A percentile compares a stretch with the other conserved stretches of the same genome.
phyloP scores from a whole-genome alignment of 202 grass and related monocot species.

The Setaria viridis region DNA sequence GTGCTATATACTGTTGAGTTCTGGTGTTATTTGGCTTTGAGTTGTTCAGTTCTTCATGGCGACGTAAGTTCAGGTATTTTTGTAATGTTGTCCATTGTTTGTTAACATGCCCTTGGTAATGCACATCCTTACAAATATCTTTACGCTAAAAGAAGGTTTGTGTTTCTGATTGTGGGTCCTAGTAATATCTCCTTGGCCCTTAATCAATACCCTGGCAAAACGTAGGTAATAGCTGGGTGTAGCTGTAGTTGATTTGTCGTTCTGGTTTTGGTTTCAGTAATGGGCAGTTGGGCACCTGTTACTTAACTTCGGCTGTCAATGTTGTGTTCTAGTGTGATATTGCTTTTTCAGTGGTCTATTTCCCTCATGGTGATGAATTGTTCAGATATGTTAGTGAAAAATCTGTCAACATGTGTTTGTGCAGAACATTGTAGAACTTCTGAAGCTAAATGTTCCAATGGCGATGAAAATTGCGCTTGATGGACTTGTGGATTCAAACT shows the following conservation, averaged over 20 bases:
- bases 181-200: not conserved
- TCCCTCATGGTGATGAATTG: not conserved
- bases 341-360: constrained; percentile 1
- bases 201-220: not conserved
- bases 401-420: constrained; percentile 6
- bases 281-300: not conserved
- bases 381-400: not conserved
- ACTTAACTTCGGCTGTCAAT: not conserved
- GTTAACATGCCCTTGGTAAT: constrained; percentile 12
- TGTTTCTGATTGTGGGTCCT: not conserved
- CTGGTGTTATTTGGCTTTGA: not conserved
- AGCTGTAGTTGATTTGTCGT: not conserved
- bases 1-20: constrained; percentile 23
- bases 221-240: not conserved
- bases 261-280: not conserved
- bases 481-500: constrained; percentile 82
- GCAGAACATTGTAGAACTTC: constrained; percentile 86
- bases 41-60: not conserved
- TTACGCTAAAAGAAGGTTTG: not conserved
- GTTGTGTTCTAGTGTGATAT: constrained; percentile 11
- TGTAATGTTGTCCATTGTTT: not conserved
- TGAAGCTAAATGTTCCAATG: constrained; percentile 92
- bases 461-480: constrained; percentile 94
- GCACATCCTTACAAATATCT: not conserved
- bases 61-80: not conserved